A percentile compares a stretch with the other conserved stretches of the same genome.
Evolutionary conservation across 2,329 filamentous ascomycete species (phyloP).

Genomic region (Fusarium sp.): DNA sequence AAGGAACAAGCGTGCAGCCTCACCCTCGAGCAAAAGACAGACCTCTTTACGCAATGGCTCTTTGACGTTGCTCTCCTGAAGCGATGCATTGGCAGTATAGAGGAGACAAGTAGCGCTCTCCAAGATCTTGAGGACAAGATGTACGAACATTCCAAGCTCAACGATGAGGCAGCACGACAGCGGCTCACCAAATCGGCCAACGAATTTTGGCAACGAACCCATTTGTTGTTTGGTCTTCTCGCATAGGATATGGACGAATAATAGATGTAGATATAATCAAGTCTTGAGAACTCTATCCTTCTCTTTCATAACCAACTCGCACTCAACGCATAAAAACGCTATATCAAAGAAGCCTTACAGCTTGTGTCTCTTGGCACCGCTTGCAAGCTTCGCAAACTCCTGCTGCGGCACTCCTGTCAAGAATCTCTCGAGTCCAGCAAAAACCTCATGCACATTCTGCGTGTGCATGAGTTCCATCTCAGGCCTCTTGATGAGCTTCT

Average conservation of each 20-base stretch:
- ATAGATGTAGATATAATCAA: slow-evolving; percentile 25
- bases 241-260: slow-evolving; percentile 48
- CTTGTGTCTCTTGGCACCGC: slow-evolving; percentile 94
- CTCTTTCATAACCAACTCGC: background rate
- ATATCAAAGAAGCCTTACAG: slow-evolving; percentile 60
- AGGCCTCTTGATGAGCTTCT: slow-evolving; percentile 81
- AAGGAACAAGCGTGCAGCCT: slow-evolving; percentile 3
- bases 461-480: slow-evolving; percentile 79
- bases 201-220: slow-evolving; percentile 88
- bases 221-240: slow-evolving; percentile 83
- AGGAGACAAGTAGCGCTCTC: slow-evolving; percentile 47
- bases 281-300: background rate
- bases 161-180: slow-evolving; percentile 59
- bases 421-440: slow-evolving; percentile 86
- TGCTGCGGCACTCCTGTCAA: slow-evolving; percentile 83
- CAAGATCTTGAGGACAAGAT: slow-evolving; percentile 61
- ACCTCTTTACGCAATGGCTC: slow-evolving; percentile 69
- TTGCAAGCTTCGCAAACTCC: slow-evolving; percentile 88
- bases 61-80: slow-evolving; percentile 69
- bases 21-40: slow-evolving; percentile 50
- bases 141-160: slow-evolving; percentile 60
- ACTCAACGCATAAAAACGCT: background rate
- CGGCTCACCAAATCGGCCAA: slow-evolving; percentile 72
- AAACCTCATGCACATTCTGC: slow-evolving; percentile 86
- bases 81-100: slow-evolving; percentile 55